phyloP scores from a whole-genome alignment of 164 flowering plant species.

The Stephania yunnanensis region DNA sequence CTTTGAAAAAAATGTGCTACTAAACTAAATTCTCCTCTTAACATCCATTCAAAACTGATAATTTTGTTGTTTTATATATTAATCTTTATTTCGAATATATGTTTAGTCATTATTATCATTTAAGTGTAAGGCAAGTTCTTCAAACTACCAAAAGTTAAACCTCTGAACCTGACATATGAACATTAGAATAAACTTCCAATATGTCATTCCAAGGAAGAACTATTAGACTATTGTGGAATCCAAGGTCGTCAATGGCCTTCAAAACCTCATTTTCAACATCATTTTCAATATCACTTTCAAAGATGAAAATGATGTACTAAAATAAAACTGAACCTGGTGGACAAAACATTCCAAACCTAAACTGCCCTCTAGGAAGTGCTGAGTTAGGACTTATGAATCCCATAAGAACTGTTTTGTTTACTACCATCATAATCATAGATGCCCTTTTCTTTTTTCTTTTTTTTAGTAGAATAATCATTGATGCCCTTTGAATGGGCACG shows the following conservation, averaged over 20 bases:
- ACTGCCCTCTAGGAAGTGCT: neutral
- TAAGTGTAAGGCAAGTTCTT: neutral
- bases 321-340: neutral
- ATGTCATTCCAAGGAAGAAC: neutral
- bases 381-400: neutral
- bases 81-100: no score
- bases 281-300: neutral
- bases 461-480: neutral
- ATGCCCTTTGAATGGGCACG: neutral
- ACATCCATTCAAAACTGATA: no score
- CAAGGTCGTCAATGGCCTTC: neutral
- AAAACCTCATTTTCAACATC: conserved; percentile 3
- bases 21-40: no score
- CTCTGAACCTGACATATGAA: neutral
- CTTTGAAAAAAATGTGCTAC: no score
- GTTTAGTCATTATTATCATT: no score
- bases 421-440: neutral
- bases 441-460: neutral
- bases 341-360: neutral
- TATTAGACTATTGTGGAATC: neutral
- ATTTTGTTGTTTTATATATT: no score
- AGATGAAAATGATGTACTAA: neutral
- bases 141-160: neutral
- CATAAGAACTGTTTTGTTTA: neutral
- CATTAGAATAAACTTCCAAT: neutral